A percentile compares a stretch with the other conserved stretches of the same genome.
Conservation (phyloP, 441 rosid species). For the Pelargonium fulgidum region DNA sequence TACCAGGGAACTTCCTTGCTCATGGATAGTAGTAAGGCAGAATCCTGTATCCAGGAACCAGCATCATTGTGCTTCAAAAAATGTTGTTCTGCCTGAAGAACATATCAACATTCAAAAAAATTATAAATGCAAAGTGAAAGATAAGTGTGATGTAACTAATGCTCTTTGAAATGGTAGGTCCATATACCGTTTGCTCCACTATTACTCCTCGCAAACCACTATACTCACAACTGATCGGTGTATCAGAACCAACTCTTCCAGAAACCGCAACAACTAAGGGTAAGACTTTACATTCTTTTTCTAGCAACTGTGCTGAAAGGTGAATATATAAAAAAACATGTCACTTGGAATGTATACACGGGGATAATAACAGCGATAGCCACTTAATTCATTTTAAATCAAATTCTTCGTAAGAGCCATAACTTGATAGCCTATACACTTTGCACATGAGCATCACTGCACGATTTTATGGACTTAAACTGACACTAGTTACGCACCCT, state of each 20-base stretch:
- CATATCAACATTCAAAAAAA: constrained; percentile 14
- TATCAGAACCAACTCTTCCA: constrained; percentile 88
- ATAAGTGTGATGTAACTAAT: not conserved
- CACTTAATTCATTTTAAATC: not conserved
- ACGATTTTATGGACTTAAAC: not conserved
- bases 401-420: not conserved
- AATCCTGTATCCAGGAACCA: constrained; percentile 97
- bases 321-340: constrained; percentile 17
- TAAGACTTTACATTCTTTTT: constrained; percentile 58
- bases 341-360: constrained; percentile 5
- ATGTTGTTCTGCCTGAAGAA: constrained; percentile 76
- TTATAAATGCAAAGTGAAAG: not conserved
- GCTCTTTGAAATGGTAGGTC: constrained; percentile 10
- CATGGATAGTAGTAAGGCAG: constrained; percentile 81
- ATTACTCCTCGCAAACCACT: constrained; percentile 86
- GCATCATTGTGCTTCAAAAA: constrained; percentile 90
- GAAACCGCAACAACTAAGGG: constrained; percentile 76
- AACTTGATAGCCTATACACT: not conserved
- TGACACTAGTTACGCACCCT: not conserved
- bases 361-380: not conserved
- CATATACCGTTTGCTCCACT: constrained; percentile 75
- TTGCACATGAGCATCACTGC: not conserved
- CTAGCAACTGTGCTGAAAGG: constrained; percentile 67
- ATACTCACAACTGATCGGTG: constrained; percentile 70
- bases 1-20: constrained; percentile 97